Evolutionary conservation across 371 early-diverging fungal species (phyloP).

Genomic region (Umbelopsis sp.): DNA sequence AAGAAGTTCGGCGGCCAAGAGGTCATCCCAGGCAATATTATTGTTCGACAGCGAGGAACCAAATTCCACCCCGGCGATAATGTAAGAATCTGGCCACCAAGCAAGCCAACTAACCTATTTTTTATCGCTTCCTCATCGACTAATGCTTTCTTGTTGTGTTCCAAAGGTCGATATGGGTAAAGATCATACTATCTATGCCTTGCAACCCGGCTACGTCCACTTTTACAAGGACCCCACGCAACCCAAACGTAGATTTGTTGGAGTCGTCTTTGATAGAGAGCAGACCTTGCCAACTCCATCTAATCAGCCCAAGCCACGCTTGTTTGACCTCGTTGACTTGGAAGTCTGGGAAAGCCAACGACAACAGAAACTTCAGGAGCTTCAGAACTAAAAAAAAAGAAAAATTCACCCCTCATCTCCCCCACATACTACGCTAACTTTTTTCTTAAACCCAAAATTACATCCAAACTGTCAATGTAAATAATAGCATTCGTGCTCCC

Average conservation of each 20-base stretch:
- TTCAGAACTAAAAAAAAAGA: slow-evolving; percentile 10
- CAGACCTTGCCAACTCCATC: slow-evolving; percentile 68
- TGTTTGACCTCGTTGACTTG: slow-evolving; percentile 73
- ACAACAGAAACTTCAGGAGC: background rate
- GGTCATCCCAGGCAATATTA: slow-evolving; percentile 88
- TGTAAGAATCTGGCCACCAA: slow-evolving; percentile 48
- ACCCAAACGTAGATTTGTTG: slow-evolving; percentile 77
- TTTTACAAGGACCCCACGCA: slow-evolving; percentile 78
- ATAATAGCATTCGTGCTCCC: background rate
- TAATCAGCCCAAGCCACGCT: slow-evolving; percentile 70
- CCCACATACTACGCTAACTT: background rate
- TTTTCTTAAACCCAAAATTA: background rate
- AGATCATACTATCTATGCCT: slow-evolving; percentile 91
- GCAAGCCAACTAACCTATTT: background rate
- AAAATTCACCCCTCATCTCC: background rate
- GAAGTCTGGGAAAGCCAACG: slow-evolving; percentile 35
- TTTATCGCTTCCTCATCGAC: background rate
- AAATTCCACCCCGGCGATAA: slow-evolving; percentile 89
- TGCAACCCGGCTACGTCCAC: slow-evolving; percentile 83
- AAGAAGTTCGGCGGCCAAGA: slow-evolving; percentile 87
- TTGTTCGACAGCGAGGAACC: slow-evolving; percentile 93
- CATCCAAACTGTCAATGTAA: slow-evolving; percentile 18
- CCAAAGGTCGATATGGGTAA: slow-evolving; percentile 83
- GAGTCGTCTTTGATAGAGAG: slow-evolving; percentile 71
- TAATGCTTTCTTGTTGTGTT: background rate